Conservation (phyloP, 2,329 filamentous ascomycete genomes). For the Epichloe glyceriae region DNA sequence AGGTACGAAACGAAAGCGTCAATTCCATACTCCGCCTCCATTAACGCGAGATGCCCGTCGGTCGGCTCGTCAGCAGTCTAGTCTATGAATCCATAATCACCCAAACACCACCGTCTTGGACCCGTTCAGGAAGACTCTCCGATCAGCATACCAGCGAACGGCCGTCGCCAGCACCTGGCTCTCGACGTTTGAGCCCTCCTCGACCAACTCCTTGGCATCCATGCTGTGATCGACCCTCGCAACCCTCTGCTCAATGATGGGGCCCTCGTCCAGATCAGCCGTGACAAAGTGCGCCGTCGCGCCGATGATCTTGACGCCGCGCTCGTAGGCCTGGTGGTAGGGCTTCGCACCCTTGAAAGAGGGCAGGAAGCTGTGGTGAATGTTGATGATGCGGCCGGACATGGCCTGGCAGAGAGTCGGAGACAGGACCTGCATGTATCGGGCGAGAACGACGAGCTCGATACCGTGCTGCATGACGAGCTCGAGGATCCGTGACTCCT, state of each 20-base stretch:
- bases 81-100: no score
- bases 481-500: conserved; percentile 59
- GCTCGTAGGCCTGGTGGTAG: conserved; percentile 77
- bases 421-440: conserved; percentile 80
- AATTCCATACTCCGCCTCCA: no score
- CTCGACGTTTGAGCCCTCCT: conserved; percentile 74
- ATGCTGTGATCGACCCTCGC: conserved; percentile 64
- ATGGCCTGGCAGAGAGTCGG: conserved; percentile 63
- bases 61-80: no score
- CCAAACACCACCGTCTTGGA: conserved; percentile 67
- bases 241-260: conserved; percentile 78
- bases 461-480: conserved; percentile 56
- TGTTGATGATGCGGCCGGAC: conserved; percentile 83
- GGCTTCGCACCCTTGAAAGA: conserved; percentile 81
- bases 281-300: conserved; percentile 81
- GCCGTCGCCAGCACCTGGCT: conserved; percentile 70
- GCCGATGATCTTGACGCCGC: conserved; percentile 79
- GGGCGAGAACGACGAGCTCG: conserved; percentile 68
- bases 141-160: conserved; percentile 74
- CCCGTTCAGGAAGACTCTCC: conserved; percentile 64
- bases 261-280: conserved; percentile 71
- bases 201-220: conserved; percentile 62
- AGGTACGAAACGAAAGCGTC: no score
- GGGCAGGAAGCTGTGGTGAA: conserved; percentile 78
- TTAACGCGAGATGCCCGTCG: no score